Conservation (phyloP, 495 filamentous ascomycete genomes). For the Aspergillus biplanus region DNA sequence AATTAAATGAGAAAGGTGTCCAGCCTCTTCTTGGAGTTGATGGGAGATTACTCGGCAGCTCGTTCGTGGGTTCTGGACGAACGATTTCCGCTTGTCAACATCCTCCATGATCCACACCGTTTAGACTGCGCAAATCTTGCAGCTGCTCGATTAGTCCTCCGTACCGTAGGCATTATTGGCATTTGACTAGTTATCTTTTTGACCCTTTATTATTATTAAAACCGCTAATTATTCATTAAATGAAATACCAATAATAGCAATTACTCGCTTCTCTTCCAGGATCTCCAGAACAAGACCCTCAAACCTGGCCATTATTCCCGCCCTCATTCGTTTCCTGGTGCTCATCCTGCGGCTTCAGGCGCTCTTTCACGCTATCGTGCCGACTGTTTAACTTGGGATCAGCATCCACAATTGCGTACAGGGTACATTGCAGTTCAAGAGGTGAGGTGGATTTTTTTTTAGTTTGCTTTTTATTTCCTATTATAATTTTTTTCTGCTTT, state of each 20-base stretch:
- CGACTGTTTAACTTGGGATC: neutral
- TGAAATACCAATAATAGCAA: neutral
- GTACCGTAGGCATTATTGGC: neutral
- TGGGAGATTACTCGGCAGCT: conserved; percentile 4
- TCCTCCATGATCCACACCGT: conserved; percentile 29
- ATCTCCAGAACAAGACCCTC: neutral
- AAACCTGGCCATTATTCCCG: neutral
- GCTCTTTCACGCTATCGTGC: neutral
- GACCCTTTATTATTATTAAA: neutral
- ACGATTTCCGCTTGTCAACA: conserved; percentile 27
- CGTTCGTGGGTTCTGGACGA: conserved; percentile 22
- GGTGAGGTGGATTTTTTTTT: too few relatives aligned
- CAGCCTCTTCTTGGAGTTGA: neutral
- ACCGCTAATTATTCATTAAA: neutral
- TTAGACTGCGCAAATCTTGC: conserved; percentile 31
- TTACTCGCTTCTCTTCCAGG: neutral
- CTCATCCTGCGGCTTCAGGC: neutral
- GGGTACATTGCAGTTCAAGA: neutral
- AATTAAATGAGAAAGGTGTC: neutral
- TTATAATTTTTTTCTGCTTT: too few relatives aligned
- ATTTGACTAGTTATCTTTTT: neutral
- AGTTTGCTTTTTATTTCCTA: too few relatives aligned
- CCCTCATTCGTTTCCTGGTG: neutral
- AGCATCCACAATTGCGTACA: conserved; percentile 2
- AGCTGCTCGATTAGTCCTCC: conserved; percentile 12